phyloP scores from a whole-genome alignment of 164 flowering plant species.

The Magnolia officinalis region DNA sequence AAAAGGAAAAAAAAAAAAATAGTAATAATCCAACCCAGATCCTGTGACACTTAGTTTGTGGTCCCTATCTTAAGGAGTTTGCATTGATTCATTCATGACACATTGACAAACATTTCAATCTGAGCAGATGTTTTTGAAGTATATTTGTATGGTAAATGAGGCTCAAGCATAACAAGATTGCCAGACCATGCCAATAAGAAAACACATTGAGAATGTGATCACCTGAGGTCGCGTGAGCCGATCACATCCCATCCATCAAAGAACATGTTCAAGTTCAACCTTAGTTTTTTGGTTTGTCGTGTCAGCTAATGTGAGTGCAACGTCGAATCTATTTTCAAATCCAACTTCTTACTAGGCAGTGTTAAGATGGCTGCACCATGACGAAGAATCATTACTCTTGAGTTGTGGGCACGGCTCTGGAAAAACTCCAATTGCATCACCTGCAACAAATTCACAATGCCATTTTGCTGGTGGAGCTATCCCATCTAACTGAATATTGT shows the following conservation, averaged over 20 bases:
- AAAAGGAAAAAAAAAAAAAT: too few relatives aligned
- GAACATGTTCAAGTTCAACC: background rate
- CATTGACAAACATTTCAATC: background rate
- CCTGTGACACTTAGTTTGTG: background rate
- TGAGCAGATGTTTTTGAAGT: background rate
- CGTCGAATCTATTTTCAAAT: background rate
- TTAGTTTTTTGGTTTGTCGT: background rate
- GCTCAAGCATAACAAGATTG: background rate
- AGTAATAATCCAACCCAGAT: background rate
- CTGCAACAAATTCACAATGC: conserved; percentile 75
- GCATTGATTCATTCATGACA: background rate
- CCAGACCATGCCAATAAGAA: background rate
- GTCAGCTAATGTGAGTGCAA: background rate
- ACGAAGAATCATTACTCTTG: conserved; percentile 25
- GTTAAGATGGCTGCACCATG: background rate
- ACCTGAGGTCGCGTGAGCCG: background rate
- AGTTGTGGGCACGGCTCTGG: conserved; percentile 75
- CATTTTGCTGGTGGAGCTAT: conserved; percentile 46
- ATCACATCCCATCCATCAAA: background rate
- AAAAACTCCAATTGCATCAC: conserved; percentile 44
- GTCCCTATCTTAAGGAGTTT: background rate
- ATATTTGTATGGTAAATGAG: background rate
- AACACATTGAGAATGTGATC: background rate
- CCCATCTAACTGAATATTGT: conserved; percentile 59
- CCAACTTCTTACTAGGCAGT: background rate